phyloP scores from a whole-genome alignment of 164 flowering plant genomes.

The Nymphaea colorata region DNA sequence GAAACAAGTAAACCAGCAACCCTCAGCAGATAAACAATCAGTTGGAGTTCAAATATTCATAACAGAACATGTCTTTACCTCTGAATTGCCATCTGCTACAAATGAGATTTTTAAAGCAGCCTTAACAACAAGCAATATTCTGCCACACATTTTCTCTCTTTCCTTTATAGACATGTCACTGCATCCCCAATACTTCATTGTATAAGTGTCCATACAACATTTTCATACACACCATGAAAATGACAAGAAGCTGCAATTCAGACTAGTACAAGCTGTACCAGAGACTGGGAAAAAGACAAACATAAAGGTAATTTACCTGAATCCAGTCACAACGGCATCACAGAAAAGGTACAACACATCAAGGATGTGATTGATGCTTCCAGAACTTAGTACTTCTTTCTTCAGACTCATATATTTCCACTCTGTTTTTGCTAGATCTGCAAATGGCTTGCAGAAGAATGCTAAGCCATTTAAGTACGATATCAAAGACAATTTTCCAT shows the following conservation, averaged over 20 bases:
- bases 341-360: slow-evolving; percentile 38
- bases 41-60: too few species aligned
- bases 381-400: slow-evolving; percentile 16
- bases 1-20: slow-evolving; percentile 10
- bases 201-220: background rate
- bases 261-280: background rate
- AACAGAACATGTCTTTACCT: slow-evolving; percentile 8
- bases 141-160: slow-evolving; percentile 10
- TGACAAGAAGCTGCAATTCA: background rate
- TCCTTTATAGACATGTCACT: slow-evolving; percentile 11
- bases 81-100: slow-evolving; percentile 5
- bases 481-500: slow-evolving; percentile 16
- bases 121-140: slow-evolving; percentile 12
- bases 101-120: slow-evolving; percentile 18
- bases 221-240: background rate
- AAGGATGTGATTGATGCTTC: slow-evolving; percentile 22
- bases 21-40: background rate
- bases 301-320: slow-evolving; percentile 21
- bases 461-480: slow-evolving; percentile 43
- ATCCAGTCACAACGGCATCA: slow-evolving; percentile 20
- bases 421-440: slow-evolving; percentile 37
- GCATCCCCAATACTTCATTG: background rate
- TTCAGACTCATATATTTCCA: slow-evolving; percentile 28
- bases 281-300: background rate
- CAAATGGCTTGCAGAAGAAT: slow-evolving; percentile 60